phyloP scores from a whole-genome alignment of 495 filamentous ascomycete genomes.

The Penicillium argentinense region DNA sequence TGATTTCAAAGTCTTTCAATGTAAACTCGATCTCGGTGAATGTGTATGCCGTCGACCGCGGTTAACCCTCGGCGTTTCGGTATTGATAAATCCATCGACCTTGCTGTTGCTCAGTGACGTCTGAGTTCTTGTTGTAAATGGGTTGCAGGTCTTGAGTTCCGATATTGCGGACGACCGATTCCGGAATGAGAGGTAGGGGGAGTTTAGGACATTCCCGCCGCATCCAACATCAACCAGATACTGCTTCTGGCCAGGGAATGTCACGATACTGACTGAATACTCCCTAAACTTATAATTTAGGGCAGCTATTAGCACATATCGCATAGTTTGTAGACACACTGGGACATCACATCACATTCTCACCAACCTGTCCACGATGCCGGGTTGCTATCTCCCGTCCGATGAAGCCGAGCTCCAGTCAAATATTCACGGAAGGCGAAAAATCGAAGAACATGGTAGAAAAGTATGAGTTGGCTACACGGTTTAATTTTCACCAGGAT shows the following conservation, averaged over 20 bases:
- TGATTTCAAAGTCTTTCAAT: background rate
- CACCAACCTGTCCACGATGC: background rate
- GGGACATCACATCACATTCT: too few relatives aligned
- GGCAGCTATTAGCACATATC: too few relatives aligned
- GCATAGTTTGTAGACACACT: too few relatives aligned
- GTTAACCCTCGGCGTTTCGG: background rate
- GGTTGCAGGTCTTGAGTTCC: background rate
- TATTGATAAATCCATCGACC: background rate
- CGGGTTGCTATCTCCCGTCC: background rate
- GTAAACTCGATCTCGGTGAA: conserved; percentile 1
- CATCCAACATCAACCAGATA: background rate
- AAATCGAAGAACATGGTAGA: background rate
- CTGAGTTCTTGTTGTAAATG: background rate
- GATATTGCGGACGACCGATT: background rate
- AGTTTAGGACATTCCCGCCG: background rate
- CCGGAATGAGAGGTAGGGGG: background rate
- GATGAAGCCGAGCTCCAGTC: conserved; percentile 2
- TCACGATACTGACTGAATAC: background rate
- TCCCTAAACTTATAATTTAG: background rate
- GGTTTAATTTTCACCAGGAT: background rate
- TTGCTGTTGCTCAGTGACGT: background rate
- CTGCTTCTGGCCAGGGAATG: background rate
- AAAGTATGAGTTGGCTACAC: background rate
- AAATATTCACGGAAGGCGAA: background rate
- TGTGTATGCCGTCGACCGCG: background rate